Evolutionary conservation across 2,329 filamentous ascomycete species (phyloP), one percentile per base, ranked within the genome.

Genomic region (Leptographium procerum): DNA sequence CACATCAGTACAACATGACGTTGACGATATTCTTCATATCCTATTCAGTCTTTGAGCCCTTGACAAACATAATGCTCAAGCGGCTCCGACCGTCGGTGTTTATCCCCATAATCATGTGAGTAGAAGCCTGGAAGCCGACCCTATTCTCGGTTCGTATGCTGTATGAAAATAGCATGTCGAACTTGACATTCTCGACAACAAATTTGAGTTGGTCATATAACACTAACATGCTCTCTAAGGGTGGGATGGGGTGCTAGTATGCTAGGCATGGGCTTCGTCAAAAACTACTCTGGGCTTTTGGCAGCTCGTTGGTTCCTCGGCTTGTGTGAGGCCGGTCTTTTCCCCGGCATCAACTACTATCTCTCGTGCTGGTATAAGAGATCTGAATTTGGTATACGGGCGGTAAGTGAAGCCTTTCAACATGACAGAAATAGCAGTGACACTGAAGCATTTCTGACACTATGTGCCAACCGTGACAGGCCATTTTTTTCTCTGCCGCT

Each of bases 21-120:
- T 76, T 95, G 9, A 89, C 87, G 36, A 86, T 95, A 64, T 95
- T 95, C 74, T 95, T 95, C 73, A 78, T 95, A 55, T 90, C 87
- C 0, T 96, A 96, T 69, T 80, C 88, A 2, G 71, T 91, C 36
- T 91, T 89, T 62, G 89, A 94, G 69, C 83, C 84, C 0, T 65
- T 91, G 50, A 90, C 88, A 60, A 95, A 95, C 68, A 75, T 92
- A 52, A 71, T 95, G 28, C 82, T 95, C 60, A 95, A 95, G 72
- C 80, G 78, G 22, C 74, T 89, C 61, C 79, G 84, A 1, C 91
- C 91, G 0, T 89, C 86, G 45, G 73, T 91, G 57, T 96, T 95
- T 68, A 83, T 95, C 58, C 87, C 90, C 2, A 74, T 80, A 34
- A 95, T 95, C 67, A 95, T 96, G 86, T 78, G 81, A 64, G 76